Evolutionary conservation across 495 filamentous ascomycete species (phyloP), one percentile per base, ranked within the genome.

Genomic region (Cercophora scortea): DNA sequence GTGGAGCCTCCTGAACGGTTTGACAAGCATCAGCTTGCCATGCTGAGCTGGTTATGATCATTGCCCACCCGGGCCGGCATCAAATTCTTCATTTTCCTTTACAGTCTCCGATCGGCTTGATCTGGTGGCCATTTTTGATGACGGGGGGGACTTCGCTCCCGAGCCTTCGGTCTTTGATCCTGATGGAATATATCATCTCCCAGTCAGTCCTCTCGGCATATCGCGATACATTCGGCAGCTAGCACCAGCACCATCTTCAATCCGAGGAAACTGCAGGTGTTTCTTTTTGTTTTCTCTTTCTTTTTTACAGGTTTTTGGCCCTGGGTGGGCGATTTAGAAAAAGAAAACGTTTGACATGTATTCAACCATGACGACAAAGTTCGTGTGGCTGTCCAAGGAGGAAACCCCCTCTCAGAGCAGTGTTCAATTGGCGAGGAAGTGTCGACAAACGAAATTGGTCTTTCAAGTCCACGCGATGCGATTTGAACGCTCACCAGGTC

Each of bases 401-500:
- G 33, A 25, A 25, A 17, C 25, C n/a, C 17, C 9, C 18, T 15
- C 25, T n/a, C 35, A 34, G n/a, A 41, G 42, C 40, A 18, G 42
- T 32, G 12, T 42, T 43, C 44, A 43, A 25, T 53, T 57, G 53
- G 61, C 54, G 61, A 64, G 53, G 61, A 64, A 59, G 54, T 55
- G 59, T 64, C 52, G 59, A 62, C 61, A 32, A 53, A 35, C 40
- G 44, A 32, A 47, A 19, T 33, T 47, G 33, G 34, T 35, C 32
- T 53, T 49, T 25, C 12, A 35, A 49, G 61, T 62, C 55, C 47
- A 62, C 61, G 57, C 59, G 45, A 64, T 47, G 61, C 61, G 51
- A 60, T 47, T 54, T 39, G 53, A 25, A 42, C 47, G 36, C 17
- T n/a, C 47, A 1, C 32, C n/a, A 35, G 41, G 25, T 43, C 16